phyloP scores from a whole-genome alignment of 2,329 filamentous ascomycete species.

The Cladophialophora immunda region DNA sequence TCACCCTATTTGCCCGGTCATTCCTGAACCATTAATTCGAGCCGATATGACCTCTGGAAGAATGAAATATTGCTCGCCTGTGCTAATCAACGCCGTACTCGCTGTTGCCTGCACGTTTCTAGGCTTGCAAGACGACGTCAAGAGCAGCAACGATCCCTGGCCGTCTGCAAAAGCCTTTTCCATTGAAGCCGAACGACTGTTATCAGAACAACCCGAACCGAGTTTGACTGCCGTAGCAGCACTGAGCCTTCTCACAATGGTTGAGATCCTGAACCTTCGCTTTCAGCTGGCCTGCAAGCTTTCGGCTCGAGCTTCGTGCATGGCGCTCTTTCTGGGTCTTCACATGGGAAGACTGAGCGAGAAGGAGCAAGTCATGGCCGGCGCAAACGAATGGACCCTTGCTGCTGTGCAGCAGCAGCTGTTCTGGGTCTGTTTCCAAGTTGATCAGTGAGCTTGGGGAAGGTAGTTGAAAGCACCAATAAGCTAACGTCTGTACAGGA shows the following conservation, averaged over 20 bases:
- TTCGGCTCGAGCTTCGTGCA: slow-evolving; percentile 1
- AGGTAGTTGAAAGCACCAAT: not conserved
- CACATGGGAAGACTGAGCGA: not conserved
- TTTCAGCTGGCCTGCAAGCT: not conserved
- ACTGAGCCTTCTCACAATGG: slow-evolving; percentile 6
- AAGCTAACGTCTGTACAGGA: not conserved
- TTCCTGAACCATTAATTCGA: slow-evolving; percentile 13
- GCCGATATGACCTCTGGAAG: slow-evolving; percentile 11
- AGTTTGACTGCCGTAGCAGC: slow-evolving; percentile 11
- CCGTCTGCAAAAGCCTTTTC: slow-evolving; percentile 6
- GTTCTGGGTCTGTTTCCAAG: slow-evolving; percentile 13
- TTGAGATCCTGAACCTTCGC: slow-evolving; percentile 11
- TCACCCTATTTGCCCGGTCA: slow-evolving; percentile 9
- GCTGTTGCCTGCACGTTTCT: slow-evolving; percentile 13
- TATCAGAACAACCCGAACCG: slow-evolving; percentile 12
- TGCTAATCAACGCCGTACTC: not conserved
- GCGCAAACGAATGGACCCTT: not conserved
- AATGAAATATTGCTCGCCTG: slow-evolving; percentile 11
- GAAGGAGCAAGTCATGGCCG: not conserved
- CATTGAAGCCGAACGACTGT: not conserved
- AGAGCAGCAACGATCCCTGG: not conserved
- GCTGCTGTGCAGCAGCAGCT: slow-evolving; percentile 8
- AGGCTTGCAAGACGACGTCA: slow-evolving; percentile 8
- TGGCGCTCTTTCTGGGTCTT: slow-evolving; percentile 11
- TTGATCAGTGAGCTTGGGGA: not conserved